Conservation (phyloP, 169 alveolate genomes). For the Cryptosporidium sp. region DNA sequence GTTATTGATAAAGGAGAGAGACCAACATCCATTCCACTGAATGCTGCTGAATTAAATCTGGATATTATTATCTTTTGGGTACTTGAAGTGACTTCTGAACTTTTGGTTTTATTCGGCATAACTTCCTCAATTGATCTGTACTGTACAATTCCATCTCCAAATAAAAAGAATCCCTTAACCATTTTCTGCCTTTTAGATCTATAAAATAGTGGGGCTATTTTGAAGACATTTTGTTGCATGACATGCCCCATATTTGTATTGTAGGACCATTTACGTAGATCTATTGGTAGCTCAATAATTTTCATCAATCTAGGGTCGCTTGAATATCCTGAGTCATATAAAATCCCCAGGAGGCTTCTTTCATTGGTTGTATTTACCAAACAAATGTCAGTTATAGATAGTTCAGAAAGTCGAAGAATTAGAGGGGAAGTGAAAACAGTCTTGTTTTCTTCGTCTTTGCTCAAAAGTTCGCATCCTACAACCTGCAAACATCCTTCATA, state of each 20-base stretch:
- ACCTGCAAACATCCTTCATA: slow-evolving; percentile 70
- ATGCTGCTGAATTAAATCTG: not conserved
- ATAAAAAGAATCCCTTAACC: slow-evolving; percentile 47
- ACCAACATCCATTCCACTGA: slow-evolving; percentile 50
- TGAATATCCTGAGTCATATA: slow-evolving; percentile 59
- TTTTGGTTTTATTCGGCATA: slow-evolving; percentile 24
- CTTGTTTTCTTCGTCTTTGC: slow-evolving; percentile 1
- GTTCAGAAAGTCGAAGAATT: slow-evolving; percentile 61
- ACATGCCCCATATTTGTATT: slow-evolving; percentile 42
- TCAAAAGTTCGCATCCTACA: slow-evolving; percentile 16
- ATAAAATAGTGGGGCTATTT: slow-evolving; percentile 30
- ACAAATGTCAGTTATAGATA: slow-evolving; percentile 22
- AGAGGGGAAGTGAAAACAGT: slow-evolving; percentile 22
- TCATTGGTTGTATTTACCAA: slow-evolving; percentile 21
- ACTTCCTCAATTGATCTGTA: slow-evolving; percentile 43
- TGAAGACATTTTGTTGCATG: slow-evolving; percentile 3
- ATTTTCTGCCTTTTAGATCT: slow-evolving; percentile 12
- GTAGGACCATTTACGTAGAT: slow-evolving; percentile 51
- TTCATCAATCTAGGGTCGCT: slow-evolving; percentile 60
- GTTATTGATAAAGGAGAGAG: slow-evolving; percentile 12
- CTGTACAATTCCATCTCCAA: slow-evolving; percentile 66
- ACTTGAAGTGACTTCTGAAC: not conserved
- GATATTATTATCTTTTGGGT: not conserved
- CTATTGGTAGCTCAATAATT: slow-evolving; percentile 38
- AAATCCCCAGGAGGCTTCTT: slow-evolving; percentile 17